These are phyloP conservation scores for Arthrobotrys conoides DNA, from an alignment of 2,329 filamentous ascomycete genomes.

Conservation along the genomic window DNA sequence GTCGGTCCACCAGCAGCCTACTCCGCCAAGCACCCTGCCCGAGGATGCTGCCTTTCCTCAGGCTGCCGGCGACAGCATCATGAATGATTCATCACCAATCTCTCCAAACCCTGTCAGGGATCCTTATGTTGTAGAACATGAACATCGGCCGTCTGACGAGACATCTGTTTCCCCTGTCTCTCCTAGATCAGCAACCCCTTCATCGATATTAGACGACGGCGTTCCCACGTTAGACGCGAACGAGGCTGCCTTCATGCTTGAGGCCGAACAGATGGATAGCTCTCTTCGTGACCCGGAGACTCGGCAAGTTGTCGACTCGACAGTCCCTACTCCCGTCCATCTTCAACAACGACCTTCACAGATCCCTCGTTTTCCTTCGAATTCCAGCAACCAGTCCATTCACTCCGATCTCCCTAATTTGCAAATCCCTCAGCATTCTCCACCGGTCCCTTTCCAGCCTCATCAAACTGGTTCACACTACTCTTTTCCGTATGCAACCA, in stretches of 20 bases:
- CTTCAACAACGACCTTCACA: slow-evolving; percentile 19
- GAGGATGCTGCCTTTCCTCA: slow-evolving; percentile 55
- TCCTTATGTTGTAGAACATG: slow-evolving; percentile 35
- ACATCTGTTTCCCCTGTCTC: slow-evolving; percentile 34
- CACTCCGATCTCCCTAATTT: slow-evolving; percentile 41
- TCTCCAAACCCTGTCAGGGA: slow-evolving; percentile 22
- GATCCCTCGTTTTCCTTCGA: slow-evolving; percentile 37
- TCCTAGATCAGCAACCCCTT: slow-evolving; percentile 4
- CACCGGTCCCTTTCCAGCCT: slow-evolving; percentile 50
- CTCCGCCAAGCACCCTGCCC: slow-evolving; percentile 50
- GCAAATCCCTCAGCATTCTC: slow-evolving; percentile 48
- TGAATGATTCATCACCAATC: not conserved
- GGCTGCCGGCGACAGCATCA: slow-evolving; percentile 17
- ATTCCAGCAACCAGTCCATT: slow-evolving; percentile 35
- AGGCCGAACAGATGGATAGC: slow-evolving; percentile 30
- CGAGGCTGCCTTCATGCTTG: slow-evolving; percentile 45
- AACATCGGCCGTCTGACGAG: not conserved
- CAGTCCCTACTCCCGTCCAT: slow-evolving; percentile 12
- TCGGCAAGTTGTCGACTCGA: not conserved
- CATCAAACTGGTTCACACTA: slow-evolving; percentile 41
- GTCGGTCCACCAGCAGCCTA: slow-evolving; percentile 39
- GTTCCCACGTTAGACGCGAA: slow-evolving; percentile 45
- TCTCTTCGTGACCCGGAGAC: not conserved
- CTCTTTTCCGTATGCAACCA: slow-evolving; percentile 39
- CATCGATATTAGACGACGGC: slow-evolving; percentile 45